Evolutionary conservation across 257 asterid species (phyloP).

Genomic region (Nicotiana attenuata): DNA sequence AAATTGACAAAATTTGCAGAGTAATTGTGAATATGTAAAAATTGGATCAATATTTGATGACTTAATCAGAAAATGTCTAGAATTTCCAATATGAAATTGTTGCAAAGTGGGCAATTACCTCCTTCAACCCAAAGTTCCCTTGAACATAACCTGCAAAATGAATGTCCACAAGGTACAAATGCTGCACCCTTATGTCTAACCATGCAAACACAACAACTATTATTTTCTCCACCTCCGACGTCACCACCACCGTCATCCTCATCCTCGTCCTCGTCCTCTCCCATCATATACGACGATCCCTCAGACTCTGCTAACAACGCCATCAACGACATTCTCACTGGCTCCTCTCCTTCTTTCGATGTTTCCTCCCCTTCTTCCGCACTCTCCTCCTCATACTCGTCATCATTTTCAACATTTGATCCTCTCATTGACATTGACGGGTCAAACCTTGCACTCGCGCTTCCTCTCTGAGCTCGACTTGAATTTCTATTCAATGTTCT

Average conservation of each 20-base stretch:
- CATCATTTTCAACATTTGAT: neutral
- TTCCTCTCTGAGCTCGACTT: neutral
- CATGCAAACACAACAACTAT: slow-evolving; percentile 72
- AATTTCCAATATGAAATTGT: slow-evolving; percentile 53
- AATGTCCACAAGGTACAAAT: slow-evolving; percentile 85
- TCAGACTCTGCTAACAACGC: slow-evolving; percentile 64
- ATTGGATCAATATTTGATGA: neutral
- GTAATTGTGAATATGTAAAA: neutral
- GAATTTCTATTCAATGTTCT: neutral
- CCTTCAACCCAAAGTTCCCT: slow-evolving; percentile 62
- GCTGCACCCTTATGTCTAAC: slow-evolving; percentile 86
- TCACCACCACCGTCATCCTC: slow-evolving; percentile 22
- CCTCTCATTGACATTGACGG: neutral
- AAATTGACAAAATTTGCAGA: neutral
- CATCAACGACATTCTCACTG: slow-evolving; percentile 73
- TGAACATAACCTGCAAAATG: slow-evolving; percentile 80
- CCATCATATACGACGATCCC: slow-evolving; percentile 42
- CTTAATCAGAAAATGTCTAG: slow-evolving; percentile 50
- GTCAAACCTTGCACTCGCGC: neutral
- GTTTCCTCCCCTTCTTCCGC: slow-evolving; percentile 17
- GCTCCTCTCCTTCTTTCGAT: slow-evolving; percentile 12
- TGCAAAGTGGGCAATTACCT: slow-evolving; percentile 69
- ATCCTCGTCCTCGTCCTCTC: slow-evolving; percentile 45
- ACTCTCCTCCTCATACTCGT: neutral
- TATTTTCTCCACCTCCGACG: slow-evolving; percentile 21